These are phyloP conservation scores for Karstenula rhodostoma DNA, from an alignment of 2,329 filamentous ascomycete species.

Conservation along the genomic window DNA sequence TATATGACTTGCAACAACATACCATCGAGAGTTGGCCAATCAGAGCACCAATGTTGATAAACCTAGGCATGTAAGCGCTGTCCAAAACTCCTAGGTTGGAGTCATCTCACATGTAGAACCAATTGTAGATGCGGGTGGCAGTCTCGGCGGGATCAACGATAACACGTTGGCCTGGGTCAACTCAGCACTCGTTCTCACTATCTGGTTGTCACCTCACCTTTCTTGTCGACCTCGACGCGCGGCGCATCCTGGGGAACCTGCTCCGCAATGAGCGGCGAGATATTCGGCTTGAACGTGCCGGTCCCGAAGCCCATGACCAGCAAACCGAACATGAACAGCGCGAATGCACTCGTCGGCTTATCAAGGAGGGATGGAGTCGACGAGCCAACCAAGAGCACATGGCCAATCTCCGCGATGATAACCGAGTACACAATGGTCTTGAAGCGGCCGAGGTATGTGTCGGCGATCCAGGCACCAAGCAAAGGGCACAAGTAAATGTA, in stretches of 20 bases:
- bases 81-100: neutral
- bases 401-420: constrained; percentile 65
- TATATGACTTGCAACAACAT: neutral
- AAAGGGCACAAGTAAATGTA: constrained; percentile 68
- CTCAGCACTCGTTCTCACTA: neutral
- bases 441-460: constrained; percentile 68
- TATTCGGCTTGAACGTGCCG: constrained; percentile 75
- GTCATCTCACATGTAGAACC: constrained; percentile 38
- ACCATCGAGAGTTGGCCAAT: constrained; percentile 48
- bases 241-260: constrained; percentile 68
- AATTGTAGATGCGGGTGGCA: constrained; percentile 72
- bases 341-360: constrained; percentile 58
- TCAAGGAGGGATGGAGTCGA: constrained; percentile 62
- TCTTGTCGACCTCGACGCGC: constrained; percentile 52
- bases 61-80: constrained; percentile 13
- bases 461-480: constrained; percentile 65
- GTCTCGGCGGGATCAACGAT: constrained; percentile 73
- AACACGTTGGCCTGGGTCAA: constrained; percentile 51
- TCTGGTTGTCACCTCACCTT: constrained; percentile 51
- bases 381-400: constrained; percentile 63
- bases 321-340: constrained; percentile 64
- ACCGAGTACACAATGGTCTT: constrained; percentile 67
- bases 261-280: constrained; percentile 65
- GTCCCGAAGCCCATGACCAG: constrained; percentile 72
- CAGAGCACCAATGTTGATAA: constrained; percentile 50